phyloP scores from a whole-genome alignment of 768 basidiomycete species.

The Stropharia rugosoannulata region DNA sequence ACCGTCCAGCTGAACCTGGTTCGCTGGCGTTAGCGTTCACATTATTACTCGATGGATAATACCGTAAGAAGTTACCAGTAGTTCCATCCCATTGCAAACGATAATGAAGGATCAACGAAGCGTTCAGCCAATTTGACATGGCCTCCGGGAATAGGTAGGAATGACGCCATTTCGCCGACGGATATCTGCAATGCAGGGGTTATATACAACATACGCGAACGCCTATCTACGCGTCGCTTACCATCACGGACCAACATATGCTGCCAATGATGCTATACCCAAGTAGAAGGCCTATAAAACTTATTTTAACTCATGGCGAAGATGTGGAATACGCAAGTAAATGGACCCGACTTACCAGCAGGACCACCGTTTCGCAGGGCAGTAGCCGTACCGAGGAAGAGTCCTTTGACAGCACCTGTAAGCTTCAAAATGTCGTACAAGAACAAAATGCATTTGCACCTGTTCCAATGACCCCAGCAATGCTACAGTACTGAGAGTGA shows the following conservation, averaged over 20 bases:
- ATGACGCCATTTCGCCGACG: slow-evolving; percentile 76
- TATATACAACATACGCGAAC: no score
- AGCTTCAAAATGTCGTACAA: not conserved
- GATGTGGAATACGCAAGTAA: not conserved
- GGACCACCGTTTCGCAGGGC: slow-evolving; percentile 61
- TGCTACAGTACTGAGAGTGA: slow-evolving; percentile 33
- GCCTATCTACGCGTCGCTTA: slow-evolving; percentile 19
- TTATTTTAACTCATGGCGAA: not conserved
- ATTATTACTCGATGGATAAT: not conserved
- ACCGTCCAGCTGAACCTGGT: slow-evolving; percentile 62
- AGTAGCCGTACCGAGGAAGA: slow-evolving; percentile 66
- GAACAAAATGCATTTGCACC: slow-evolving; percentile 36
- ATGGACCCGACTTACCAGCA: slow-evolving; percentile 39
- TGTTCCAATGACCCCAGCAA: slow-evolving; percentile 60
- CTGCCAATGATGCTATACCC: slow-evolving; percentile 68
- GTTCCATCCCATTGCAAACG: slow-evolving; percentile 57
- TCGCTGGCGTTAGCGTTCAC: not conserved
- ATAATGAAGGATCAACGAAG: slow-evolving; percentile 76
- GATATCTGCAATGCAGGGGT: slow-evolving; percentile 43
- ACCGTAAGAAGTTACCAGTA: slow-evolving; percentile 32
- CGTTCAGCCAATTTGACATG: slow-evolving; percentile 82
- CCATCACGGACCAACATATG: slow-evolving; percentile 75
- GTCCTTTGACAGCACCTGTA: slow-evolving; percentile 33
- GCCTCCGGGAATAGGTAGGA: slow-evolving; percentile 74
- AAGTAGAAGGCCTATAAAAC: slow-evolving; percentile 53